These are phyloP conservation scores for Ormosia semicastrata DNA, from an alignment of 306 rosid genomes.

Conservation along the genomic window DNA sequence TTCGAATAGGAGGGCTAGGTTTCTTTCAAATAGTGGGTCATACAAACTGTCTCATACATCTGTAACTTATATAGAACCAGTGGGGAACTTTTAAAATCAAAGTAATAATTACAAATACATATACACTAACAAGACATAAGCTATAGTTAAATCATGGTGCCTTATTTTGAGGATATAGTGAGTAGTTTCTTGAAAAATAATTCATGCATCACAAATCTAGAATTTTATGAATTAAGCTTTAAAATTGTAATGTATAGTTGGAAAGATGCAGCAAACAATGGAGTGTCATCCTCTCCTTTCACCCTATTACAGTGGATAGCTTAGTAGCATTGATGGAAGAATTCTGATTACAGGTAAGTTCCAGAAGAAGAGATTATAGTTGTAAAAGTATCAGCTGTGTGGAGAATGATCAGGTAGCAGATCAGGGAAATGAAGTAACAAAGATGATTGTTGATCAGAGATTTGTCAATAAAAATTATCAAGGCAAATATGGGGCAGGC, in stretches of 20 bases:
- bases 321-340: constrained; percentile 21
- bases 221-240: not conserved
- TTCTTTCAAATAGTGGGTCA: not conserved
- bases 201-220: not conserved
- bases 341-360: constrained; percentile 32
- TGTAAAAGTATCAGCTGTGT: constrained; percentile 45
- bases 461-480: constrained; percentile 36
- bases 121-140: not conserved
- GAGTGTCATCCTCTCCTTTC: not conserved
- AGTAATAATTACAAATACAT: not conserved
- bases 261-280: not conserved
- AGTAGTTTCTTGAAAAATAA: constrained; percentile 8
- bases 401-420: constrained; percentile 30
- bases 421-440: constrained; percentile 40
- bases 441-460: constrained; percentile 51
- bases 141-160: not conserved
- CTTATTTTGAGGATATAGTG: not conserved
- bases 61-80: not conserved
- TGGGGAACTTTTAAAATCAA: not conserved
- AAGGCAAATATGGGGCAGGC: constrained; percentile 40
- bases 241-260: not conserved
- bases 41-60: not conserved
- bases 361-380: constrained; percentile 43
- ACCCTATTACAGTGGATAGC: not conserved
- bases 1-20: not conserved